Evolutionary conservation across 73 alveolate species (phyloP).

Genomic region (Stentor roeselii): DNA sequence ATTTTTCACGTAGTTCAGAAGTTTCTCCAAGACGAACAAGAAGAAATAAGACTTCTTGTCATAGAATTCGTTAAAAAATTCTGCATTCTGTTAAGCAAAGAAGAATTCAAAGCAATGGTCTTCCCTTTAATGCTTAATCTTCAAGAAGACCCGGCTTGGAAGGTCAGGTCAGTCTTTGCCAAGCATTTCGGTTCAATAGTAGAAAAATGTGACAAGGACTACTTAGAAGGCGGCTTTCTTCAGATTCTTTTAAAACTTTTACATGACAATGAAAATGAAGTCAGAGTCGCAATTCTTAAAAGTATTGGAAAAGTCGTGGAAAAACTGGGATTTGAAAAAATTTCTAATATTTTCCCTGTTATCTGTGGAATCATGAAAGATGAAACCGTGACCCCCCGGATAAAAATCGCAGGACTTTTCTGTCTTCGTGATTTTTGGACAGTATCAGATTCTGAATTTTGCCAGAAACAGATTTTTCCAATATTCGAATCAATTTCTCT

Average conservation of each 20-base stretch:
- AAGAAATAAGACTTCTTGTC: constrained; percentile 87
- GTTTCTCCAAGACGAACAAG: constrained; percentile 89
- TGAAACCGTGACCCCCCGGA: background rate
- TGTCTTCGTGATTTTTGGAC: background rate
- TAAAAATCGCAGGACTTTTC: background rate
- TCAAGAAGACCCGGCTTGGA: constrained; percentile 95
- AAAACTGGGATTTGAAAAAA: constrained; percentile 68
- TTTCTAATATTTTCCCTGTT: constrained; percentile 47
- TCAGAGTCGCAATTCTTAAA: constrained; percentile 85
- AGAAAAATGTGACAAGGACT: constrained; percentile 90
- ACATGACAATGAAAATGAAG: constrained; percentile 95
- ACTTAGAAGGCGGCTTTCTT: constrained; percentile 77
- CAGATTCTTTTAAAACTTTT: constrained; percentile 81
- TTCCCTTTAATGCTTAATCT: constrained; percentile 78
- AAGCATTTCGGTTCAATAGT: constrained; percentile 91
- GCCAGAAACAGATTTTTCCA: background rate
- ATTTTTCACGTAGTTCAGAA: constrained; percentile 83
- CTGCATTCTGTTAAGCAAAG: constrained; percentile 81
- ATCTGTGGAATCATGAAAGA: background rate
- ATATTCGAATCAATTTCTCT: background rate
- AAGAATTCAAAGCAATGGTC: constrained; percentile 85
- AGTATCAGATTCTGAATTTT: background rate
- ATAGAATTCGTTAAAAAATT: constrained; percentile 80
- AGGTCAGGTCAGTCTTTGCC: constrained; percentile 93
- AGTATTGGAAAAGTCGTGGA: constrained; percentile 53